A percentile compares a stretch with the other conserved stretches of the same genome.
These are phyloP conservation scores for Leptographium galeiforme DNA, from an alignment of 2,329 filamentous ascomycete species.

Conservation along the genomic window DNA sequence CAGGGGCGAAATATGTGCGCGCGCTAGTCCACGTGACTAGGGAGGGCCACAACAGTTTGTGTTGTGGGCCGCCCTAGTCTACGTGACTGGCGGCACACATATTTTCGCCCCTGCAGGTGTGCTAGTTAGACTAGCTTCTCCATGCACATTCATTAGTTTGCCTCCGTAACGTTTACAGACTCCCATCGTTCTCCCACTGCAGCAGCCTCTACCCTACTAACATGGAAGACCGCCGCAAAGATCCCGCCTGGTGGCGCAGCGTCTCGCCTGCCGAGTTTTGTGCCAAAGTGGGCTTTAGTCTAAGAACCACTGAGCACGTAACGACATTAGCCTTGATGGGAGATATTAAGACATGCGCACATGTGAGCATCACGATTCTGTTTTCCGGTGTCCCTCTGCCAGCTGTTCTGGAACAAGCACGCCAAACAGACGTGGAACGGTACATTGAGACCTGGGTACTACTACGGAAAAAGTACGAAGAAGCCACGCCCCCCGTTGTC, in stretches of 20 bases:
- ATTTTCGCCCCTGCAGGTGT: too few relatives aligned
- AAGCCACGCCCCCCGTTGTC: not conserved
- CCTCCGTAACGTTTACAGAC: too few relatives aligned
- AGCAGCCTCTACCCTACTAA: too few relatives aligned
- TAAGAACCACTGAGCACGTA: not conserved
- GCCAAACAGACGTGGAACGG: not conserved
- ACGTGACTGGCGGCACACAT: too few relatives aligned
- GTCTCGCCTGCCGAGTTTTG: not conserved
- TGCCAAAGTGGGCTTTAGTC: not conserved
- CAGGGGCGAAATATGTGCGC: too few relatives aligned
- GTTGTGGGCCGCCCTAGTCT: too few relatives aligned
- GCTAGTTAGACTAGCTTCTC: too few relatives aligned
- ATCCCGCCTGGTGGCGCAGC: not conserved
- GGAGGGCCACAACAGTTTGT: too few relatives aligned
- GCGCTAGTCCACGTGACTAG: too few relatives aligned
- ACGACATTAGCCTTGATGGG: not conserved
- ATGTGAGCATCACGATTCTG: not conserved
- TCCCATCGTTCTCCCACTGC: too few relatives aligned
- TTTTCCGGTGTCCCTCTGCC: not conserved
- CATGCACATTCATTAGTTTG: too few relatives aligned
- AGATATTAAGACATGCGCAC: not conserved
- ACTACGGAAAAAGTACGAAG: not conserved
- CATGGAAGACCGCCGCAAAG: not conserved
- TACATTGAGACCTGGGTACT: not conserved
- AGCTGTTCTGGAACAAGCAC: not conserved